Evolutionary conservation across 768 basidiomycete genomes (phyloP).

Genomic region (Bullera alba): DNA sequence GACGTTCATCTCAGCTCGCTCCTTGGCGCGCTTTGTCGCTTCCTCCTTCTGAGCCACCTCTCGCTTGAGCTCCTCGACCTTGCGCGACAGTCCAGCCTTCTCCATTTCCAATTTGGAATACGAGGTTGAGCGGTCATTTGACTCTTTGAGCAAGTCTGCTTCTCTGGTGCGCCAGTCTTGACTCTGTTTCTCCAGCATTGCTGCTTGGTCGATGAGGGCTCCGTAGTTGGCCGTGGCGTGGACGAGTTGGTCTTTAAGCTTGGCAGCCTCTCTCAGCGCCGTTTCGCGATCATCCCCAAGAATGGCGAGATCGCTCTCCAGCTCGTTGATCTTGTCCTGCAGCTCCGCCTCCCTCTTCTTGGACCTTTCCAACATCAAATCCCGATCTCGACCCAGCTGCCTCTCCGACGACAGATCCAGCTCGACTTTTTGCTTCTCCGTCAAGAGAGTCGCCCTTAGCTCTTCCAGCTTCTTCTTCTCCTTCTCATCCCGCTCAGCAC

Average conservation of each 20-base stretch:
- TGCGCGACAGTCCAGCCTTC: slow-evolving; percentile 59
- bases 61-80: slow-evolving; percentile 63
- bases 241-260: slow-evolving; percentile 17
- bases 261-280: slow-evolving; percentile 54
- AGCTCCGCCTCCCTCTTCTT: slow-evolving; percentile 78
- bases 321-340: slow-evolving; percentile 70
- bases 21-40: slow-evolving; percentile 65
- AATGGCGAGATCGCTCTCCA: slow-evolving; percentile 75
- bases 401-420: slow-evolving; percentile 77
- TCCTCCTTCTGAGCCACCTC: slow-evolving; percentile 70
- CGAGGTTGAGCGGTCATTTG: slow-evolving; percentile 57
- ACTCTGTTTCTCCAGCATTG: slow-evolving; percentile 70
- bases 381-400: slow-evolving; percentile 71
- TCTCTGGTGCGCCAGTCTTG: slow-evolving; percentile 63
- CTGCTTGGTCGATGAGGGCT: slow-evolving; percentile 67
- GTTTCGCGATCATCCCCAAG: slow-evolving; percentile 80
- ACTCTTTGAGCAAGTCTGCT: slow-evolving; percentile 56
- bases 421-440: slow-evolving; percentile 75
- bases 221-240: slow-evolving; percentile 22
- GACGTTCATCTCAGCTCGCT: slow-evolving; percentile 60
- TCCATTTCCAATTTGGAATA: slow-evolving; percentile 57
- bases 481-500: slow-evolving; percentile 75
- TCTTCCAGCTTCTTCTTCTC: slow-evolving; percentile 72
- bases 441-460: slow-evolving; percentile 72
- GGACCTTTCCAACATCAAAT: slow-evolving; percentile 68